Evolutionary conservation across 176 grass and related monocot genomes (phyloP).

Genomic region (Juncus effusus): DNA sequence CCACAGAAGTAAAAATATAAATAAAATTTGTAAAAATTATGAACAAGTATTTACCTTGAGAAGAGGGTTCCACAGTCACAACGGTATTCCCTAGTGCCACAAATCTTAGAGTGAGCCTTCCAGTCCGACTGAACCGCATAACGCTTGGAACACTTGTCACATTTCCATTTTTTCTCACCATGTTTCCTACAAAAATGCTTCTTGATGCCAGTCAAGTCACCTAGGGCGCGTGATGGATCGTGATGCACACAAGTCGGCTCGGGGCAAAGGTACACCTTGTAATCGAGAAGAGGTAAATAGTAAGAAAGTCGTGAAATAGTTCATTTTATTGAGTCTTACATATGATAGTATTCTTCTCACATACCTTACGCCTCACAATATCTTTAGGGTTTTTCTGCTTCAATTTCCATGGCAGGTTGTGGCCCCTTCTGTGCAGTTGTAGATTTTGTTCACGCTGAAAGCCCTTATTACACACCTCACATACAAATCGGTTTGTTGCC

Average conservation of each 20-base stretch:
- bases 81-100: constrained; percentile 94
- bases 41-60: constrained; percentile 50
- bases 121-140: constrained; percentile 97
- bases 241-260: constrained; percentile 95
- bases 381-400: constrained; percentile 84
- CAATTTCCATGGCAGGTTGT: constrained; percentile 99
- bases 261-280: constrained; percentile 88
- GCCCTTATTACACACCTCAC: constrained; percentile 99
- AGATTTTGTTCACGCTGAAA: constrained; percentile 98
- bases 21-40: neutral
- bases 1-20: neutral
- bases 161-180: constrained; percentile 99
- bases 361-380: constrained; percentile 37
- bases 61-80: constrained; percentile 99
- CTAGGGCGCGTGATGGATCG: constrained; percentile 80
- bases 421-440: constrained; percentile 92
- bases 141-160: constrained; percentile 96
- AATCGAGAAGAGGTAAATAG: no score
- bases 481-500: constrained; percentile 94
- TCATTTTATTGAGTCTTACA: no score
- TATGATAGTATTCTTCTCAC: no score
- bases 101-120: constrained; percentile 99
- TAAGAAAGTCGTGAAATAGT: no score
- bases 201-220: constrained; percentile 97
- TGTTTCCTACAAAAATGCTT: constrained; percentile 99